Evolutionary conservation across 257 asterid species (phyloP).

Genomic region (Lithospermum erythrorhizon): DNA sequence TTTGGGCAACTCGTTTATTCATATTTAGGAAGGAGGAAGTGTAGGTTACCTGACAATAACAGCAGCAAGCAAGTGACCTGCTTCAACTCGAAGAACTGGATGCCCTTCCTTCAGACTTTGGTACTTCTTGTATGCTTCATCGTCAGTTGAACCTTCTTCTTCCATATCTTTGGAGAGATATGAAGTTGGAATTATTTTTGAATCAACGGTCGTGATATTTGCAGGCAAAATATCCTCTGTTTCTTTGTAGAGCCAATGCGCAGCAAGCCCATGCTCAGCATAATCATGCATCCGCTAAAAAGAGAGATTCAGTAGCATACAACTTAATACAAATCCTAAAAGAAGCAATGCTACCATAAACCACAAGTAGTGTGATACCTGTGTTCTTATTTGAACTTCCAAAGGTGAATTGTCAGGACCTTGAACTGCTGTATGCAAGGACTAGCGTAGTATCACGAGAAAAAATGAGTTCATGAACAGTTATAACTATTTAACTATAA

Average conservation of each 20-base stretch:
- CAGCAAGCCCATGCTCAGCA: conserved; percentile 97
- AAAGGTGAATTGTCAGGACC: conserved; percentile 85
- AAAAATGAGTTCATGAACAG: conserved; percentile 17
- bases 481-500: conserved; percentile 13
- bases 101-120: conserved; percentile 72
- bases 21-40: conserved; percentile 10
- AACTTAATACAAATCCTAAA: neutral
- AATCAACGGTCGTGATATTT: conserved; percentile 30
- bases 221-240: conserved; percentile 51
- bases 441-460: conserved; percentile 30
- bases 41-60: conserved; percentile 64
- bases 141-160: conserved; percentile 40
- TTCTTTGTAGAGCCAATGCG: conserved; percentile 98
- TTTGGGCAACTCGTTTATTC: neutral
- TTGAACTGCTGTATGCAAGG: conserved; percentile 90
- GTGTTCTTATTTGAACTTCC: conserved; percentile 96
- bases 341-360: neutral
- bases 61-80: conserved; percentile 90
- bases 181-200: conserved; percentile 31
- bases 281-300: conserved; percentile 87
- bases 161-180: conserved; percentile 43
- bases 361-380: conserved; percentile 29
- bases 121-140: conserved; percentile 39
- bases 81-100: conserved; percentile 96
- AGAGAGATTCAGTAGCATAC: conserved; percentile 4